Evolutionary conservation across 176 grass and related monocot species (phyloP).

Genomic region (Aegilops speltoides): DNA sequence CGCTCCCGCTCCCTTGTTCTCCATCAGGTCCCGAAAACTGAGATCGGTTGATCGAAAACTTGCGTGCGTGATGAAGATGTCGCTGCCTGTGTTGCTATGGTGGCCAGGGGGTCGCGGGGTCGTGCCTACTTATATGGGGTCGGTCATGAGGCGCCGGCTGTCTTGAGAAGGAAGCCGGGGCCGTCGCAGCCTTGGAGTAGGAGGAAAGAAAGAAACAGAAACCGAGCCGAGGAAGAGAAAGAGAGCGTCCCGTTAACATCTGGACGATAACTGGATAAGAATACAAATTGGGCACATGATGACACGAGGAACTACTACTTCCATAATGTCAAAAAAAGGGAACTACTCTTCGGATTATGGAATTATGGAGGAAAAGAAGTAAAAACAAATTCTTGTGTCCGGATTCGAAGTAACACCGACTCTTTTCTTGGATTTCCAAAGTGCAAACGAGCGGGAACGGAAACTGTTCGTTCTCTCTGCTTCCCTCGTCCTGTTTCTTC

Average conservation of each 20-base stretch:
- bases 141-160: not conserved
- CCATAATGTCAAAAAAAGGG: too few relatives aligned
- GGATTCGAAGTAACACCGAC: too few relatives aligned
- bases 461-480: not conserved
- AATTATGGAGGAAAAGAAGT: too few relatives aligned
- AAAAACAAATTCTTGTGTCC: too few relatives aligned
- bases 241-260: not conserved
- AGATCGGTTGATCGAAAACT: not conserved
- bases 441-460: too few relatives aligned
- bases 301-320: too few relatives aligned
- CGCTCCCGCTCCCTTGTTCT: not conserved
- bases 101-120: not conserved
- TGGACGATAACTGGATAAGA: too few relatives aligned
- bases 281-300: too few relatives aligned
- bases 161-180: not conserved
- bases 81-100: not conserved
- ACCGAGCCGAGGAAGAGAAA: not conserved
- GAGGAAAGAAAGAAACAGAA: constrained; percentile 2
- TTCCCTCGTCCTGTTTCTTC: not conserved
- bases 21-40: constrained; percentile 3
- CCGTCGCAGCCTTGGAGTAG: constrained; percentile 2
- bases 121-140: not conserved
- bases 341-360: too few relatives aligned
- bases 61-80: not conserved
- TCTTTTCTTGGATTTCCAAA: too few relatives aligned